A percentile compares a stretch with the other conserved stretches of the same genome.
phyloP scores from a whole-genome alignment of 2,329 filamentous ascomycete species.

The Thelonectria olida region DNA sequence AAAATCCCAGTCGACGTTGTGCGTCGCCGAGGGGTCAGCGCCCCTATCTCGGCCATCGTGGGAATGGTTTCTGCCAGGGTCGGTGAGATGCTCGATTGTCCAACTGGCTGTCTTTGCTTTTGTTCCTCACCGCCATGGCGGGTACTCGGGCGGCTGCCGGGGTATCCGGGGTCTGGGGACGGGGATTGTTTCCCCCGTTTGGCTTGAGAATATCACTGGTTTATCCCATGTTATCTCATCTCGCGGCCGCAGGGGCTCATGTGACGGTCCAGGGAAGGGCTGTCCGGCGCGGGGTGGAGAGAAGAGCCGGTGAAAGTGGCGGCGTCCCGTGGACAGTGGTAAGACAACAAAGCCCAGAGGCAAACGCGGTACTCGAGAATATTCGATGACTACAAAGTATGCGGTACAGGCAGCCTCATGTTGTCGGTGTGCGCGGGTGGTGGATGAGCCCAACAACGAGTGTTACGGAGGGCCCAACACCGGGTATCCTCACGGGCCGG shows the following conservation, averaged over 20 bases:
- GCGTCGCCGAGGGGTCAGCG: constrained; percentile 29
- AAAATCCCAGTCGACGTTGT: constrained; percentile 20
- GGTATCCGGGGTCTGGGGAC: constrained; percentile 30
- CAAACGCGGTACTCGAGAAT: constrained; percentile 19
- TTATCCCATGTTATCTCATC: constrained; percentile 31
- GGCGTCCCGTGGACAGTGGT: constrained; percentile 15
- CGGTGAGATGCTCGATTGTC: constrained; percentile 27
- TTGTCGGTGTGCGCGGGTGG: constrained; percentile 37
- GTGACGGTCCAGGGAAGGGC: constrained; percentile 33
- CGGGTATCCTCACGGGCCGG: constrained; percentile 39
- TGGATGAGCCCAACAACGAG: constrained; percentile 31
- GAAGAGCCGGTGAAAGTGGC: constrained; percentile 16
- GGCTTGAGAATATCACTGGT: constrained; percentile 17
- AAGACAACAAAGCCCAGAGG: constrained; percentile 16
- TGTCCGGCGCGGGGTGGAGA: constrained; percentile 28
- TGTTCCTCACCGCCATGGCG: constrained; percentile 38
- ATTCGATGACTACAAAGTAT: constrained; percentile 6
- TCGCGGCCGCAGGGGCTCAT: constrained; percentile 38
- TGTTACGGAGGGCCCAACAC: constrained; percentile 21
- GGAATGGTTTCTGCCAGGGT: constrained; percentile 28
- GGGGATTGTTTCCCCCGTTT: constrained; percentile 11
- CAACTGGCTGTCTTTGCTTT: constrained; percentile 31
- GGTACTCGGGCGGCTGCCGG: constrained; percentile 30
- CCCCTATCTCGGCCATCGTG: constrained; percentile 28
- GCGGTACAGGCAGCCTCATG: constrained; percentile 9